Evolutionary conservation across 768 basidiomycete species (phyloP).

Genomic region (Rhizopogon roseolus): DNA sequence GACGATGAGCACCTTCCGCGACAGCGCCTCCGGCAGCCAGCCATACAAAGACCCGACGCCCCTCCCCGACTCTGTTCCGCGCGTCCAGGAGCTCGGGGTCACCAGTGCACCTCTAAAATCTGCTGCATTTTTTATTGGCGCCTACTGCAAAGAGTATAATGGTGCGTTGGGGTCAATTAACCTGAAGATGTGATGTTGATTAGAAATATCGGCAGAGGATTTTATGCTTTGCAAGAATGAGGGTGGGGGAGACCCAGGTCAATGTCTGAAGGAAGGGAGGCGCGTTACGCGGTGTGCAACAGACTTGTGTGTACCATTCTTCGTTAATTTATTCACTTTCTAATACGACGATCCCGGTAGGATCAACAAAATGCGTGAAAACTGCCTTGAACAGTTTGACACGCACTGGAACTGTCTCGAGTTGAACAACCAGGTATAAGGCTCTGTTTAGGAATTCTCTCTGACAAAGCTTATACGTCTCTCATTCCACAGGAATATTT

Average conservation of each 20-base stretch:
- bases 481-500: slow-evolving; percentile 66
- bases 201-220: slow-evolving; percentile 60
- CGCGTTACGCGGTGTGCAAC: slow-evolving; percentile 93
- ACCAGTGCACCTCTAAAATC: slow-evolving; percentile 94
- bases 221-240: slow-evolving; percentile 98
- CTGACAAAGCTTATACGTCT: not conserved
- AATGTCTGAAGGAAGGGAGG: slow-evolving; percentile 93
- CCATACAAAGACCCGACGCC: slow-evolving; percentile 65
- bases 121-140: slow-evolving; percentile 95
- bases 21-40: slow-evolving; percentile 40
- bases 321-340: not conserved
- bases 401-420: slow-evolving; percentile 95
- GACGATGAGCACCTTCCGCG: slow-evolving; percentile 51
- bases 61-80: slow-evolving; percentile 61
- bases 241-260: slow-evolving; percentile 73
- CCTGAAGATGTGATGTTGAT: slow-evolving; percentile 15
- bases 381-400: slow-evolving; percentile 83
- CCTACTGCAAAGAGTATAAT: slow-evolving; percentile 94
- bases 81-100: slow-evolving; percentile 81
- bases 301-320: slow-evolving; percentile 66
- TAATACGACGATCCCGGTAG: slow-evolving; percentile 33
- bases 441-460: not conserved
- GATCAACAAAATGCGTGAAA: slow-evolving; percentile 89
- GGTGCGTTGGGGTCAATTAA: slow-evolving; percentile 49
- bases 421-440: slow-evolving; percentile 86